A percentile compares a stretch with the other conserved stretches of the same genome.
Evolutionary conservation across 768 basidiomycete genomes (phyloP).

Genomic region (Asterophora parasitica): DNA sequence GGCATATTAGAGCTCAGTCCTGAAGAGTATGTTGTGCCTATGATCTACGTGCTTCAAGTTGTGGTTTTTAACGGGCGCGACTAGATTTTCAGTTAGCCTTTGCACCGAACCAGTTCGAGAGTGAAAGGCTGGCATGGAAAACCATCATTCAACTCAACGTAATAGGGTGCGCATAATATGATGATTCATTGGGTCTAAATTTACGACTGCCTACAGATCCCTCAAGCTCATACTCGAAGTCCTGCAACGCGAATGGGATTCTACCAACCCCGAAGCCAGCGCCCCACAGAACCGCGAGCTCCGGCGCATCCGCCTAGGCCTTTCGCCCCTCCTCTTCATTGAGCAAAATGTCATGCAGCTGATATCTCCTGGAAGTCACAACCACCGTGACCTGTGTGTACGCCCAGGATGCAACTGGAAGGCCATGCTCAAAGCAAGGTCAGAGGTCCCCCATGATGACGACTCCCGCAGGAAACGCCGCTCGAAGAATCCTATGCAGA

Average conservation of each 20-base stretch:
- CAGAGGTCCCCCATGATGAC: background rate
- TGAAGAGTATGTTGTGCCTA: constrained; percentile 35
- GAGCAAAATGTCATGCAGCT: constrained; percentile 48
- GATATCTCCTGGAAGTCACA: constrained; percentile 39
- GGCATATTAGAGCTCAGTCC: constrained; percentile 37
- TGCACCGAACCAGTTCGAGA: constrained; percentile 55
- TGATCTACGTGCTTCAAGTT: background rate
- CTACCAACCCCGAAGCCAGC: constrained; percentile 7
- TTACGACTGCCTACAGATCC: constrained; percentile 32
- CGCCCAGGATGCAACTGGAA: constrained; percentile 62
- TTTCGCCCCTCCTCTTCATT: constrained; percentile 49
- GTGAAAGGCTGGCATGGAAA: constrained; percentile 56
- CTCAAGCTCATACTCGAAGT: constrained; percentile 54
- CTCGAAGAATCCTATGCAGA: constrained; percentile 21
- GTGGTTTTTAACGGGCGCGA: background rate
- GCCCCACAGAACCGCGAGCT: constrained; percentile 22
- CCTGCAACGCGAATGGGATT: constrained; percentile 42
- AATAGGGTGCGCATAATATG: constrained; percentile 40
- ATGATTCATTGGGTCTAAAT: background rate
- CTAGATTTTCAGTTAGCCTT: constrained; percentile 68
- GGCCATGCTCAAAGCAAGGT: constrained; percentile 8
- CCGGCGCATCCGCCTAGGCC: constrained; percentile 30
- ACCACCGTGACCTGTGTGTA: constrained; percentile 38
- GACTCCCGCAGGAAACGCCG: constrained; percentile 8
- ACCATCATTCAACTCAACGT: constrained; percentile 66